A percentile compares a stretch with the other conserved stretches of the same genome.
phyloP scores from a whole-genome alignment of 2,329 filamentous ascomycete species.

The Fusarium scirpi region DNA sequence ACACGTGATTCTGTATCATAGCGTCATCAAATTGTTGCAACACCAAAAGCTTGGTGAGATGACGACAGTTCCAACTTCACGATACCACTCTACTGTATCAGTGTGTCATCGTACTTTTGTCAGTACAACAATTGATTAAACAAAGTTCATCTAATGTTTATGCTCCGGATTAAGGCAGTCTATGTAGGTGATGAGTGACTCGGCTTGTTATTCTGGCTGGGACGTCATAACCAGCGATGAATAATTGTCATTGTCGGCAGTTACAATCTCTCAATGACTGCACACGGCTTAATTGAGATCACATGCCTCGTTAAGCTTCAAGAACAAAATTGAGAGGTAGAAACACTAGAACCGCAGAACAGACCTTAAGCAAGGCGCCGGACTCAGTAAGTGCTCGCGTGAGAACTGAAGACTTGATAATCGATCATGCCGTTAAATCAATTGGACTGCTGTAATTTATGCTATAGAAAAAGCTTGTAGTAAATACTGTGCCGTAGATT shows the following conservation, averaged over 20 bases:
- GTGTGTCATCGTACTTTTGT: neutral
- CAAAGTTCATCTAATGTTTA: neutral
- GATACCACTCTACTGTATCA: constrained; percentile 15
- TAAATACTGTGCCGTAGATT: neutral
- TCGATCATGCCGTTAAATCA: neutral
- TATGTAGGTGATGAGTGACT: neutral
- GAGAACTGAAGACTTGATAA: neutral
- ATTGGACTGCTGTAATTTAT: neutral
- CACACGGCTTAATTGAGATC: neutral
- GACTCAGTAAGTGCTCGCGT: neutral
- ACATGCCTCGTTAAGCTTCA: neutral
- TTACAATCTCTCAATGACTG: neutral
- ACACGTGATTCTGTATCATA: constrained; percentile 43
- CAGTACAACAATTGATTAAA: neutral
- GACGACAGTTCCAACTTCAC: constrained; percentile 28
- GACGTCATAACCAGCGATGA: neutral
- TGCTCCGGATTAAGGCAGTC: neutral
- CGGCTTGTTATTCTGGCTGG: neutral
- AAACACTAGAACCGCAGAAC: neutral
- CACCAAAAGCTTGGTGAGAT: constrained; percentile 24
- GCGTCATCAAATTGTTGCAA: constrained; percentile 28
- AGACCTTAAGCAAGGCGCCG: neutral
- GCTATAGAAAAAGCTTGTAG: neutral
- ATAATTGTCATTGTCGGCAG: neutral
- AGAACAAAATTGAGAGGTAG: neutral